Conservation (phyloP, 345 rosid genomes). For the Salix exigua region DNA sequence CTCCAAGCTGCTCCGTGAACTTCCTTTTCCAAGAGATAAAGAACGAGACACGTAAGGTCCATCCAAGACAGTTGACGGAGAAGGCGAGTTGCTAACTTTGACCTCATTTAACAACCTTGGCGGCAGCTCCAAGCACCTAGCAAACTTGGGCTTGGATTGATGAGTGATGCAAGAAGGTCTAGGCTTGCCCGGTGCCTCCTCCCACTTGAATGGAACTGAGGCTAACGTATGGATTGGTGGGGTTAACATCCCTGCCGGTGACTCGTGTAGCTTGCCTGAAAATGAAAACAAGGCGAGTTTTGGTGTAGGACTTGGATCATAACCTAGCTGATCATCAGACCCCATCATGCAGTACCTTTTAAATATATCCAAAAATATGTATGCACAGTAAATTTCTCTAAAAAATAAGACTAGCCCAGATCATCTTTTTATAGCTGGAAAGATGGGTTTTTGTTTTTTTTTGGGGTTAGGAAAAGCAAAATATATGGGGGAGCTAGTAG, state of each 20-base stretch:
- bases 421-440: conserved; percentile 2
- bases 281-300: conserved; percentile 55
- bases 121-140: conserved; percentile 57
- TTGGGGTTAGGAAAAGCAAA: background rate
- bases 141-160: conserved; percentile 23
- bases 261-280: conserved; percentile 38
- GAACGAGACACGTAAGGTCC: conserved; percentile 34
- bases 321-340: background rate
- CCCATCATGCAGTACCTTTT: background rate
- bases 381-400: background rate
- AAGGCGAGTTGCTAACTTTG: conserved; percentile 25
- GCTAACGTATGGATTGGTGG: conserved; percentile 57
- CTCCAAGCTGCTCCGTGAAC: conserved; percentile 18
- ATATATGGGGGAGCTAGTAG: background rate
- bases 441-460: background rate
- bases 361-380: background rate
- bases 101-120: conserved; percentile 50
- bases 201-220: conserved; percentile 84
- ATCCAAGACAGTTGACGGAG: conserved; percentile 57
- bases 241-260: conserved; percentile 44
- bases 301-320: conserved; percentile 25
- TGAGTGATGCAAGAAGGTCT: conserved; percentile 17
- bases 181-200: conserved; percentile 91
- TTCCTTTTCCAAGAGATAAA: background rate
- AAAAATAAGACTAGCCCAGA: background rate